Evolutionary conservation across 805 yeast species (phyloP).

Genomic region (Saccharomyces jurei): DNA sequence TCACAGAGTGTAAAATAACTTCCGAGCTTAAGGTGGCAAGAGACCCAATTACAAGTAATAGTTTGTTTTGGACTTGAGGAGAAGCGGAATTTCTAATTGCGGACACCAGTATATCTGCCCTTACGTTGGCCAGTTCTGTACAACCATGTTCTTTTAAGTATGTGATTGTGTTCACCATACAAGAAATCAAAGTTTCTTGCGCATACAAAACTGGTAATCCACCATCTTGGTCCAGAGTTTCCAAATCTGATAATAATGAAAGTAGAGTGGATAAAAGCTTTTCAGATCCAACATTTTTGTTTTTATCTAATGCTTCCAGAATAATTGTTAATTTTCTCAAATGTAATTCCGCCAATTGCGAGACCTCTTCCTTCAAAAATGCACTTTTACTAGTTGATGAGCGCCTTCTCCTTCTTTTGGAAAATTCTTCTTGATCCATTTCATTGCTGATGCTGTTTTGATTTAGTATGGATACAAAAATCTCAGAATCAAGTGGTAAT

Average conservation of each 20-base stretch:
- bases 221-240: conserved; percentile 83
- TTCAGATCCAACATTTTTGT: conserved; percentile 30
- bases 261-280: conserved; percentile 46
- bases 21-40: conserved; percentile 87
- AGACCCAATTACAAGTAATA: conserved; percentile 76
- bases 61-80: conserved; percentile 90
- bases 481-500: conserved; percentile 44
- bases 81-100: conserved; percentile 83
- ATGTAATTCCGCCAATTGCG: conserved; percentile 68
- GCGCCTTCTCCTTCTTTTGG: conserved; percentile 72
- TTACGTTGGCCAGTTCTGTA: conserved; percentile 55
- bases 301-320: conserved; percentile 67
- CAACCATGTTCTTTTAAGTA: conserved; percentile 38
- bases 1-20: conserved; percentile 84
- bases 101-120: conserved; percentile 87
- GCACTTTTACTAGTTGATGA: conserved; percentile 72
- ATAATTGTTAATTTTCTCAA: conserved; percentile 69
- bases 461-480: conserved; percentile 52
- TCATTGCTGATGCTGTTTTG: conserved; percentile 50
- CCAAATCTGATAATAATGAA: conserved; percentile 62
- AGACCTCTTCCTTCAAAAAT: conserved; percentile 59
- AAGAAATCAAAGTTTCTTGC: conserved; percentile 82
- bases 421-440: conserved; percentile 34
- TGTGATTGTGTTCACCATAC: conserved; percentile 65
- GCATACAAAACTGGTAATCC: conserved; percentile 84